Conservation (phyloP, 805 yeast species). For the Metschnikowia gruessii region DNA sequence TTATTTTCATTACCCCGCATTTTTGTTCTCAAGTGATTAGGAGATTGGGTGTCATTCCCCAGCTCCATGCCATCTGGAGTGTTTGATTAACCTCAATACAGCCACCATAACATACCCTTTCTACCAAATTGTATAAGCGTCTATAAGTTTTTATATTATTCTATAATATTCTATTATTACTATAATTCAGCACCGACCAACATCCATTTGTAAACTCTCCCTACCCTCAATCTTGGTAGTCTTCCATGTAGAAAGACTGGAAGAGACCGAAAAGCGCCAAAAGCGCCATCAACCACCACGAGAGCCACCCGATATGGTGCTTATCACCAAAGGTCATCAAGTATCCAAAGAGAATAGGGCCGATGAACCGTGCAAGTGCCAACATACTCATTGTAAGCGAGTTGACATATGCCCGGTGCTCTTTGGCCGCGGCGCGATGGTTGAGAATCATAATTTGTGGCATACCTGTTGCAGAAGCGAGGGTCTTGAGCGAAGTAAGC, state of each 20-base stretch:
- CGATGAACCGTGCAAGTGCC: slow-evolving; percentile 33
- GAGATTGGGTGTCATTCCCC: too few species aligned
- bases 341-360: slow-evolving; percentile 35
- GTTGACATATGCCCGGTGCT: slow-evolving; percentile 37
- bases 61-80: too few species aligned
- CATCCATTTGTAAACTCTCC: too few species aligned
- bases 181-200: too few species aligned
- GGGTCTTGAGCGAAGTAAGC: slow-evolving; percentile 31
- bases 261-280: slow-evolving; percentile 29
- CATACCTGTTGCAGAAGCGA: slow-evolving; percentile 35
- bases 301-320: slow-evolving; percentile 26
- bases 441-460: slow-evolving; percentile 35
- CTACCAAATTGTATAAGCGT: too few species aligned
- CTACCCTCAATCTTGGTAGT: slow-evolving; percentile 24
- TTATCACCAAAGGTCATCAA: slow-evolving; percentile 34
- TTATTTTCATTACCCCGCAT: too few species aligned
- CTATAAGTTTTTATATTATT: too few species aligned
- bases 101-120: too few species aligned
- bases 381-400: slow-evolving; percentile 33
- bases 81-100: too few species aligned
- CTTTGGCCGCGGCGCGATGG: slow-evolving; percentile 34
- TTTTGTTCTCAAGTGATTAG: too few species aligned
- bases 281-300: slow-evolving; percentile 35
- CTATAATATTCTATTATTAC: too few species aligned
- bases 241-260: slow-evolving; percentile 29